Evolutionary conservation across 2,329 filamentous ascomycete genomes (phyloP).

Genomic region (Sphaerulina vaccinii): DNA sequence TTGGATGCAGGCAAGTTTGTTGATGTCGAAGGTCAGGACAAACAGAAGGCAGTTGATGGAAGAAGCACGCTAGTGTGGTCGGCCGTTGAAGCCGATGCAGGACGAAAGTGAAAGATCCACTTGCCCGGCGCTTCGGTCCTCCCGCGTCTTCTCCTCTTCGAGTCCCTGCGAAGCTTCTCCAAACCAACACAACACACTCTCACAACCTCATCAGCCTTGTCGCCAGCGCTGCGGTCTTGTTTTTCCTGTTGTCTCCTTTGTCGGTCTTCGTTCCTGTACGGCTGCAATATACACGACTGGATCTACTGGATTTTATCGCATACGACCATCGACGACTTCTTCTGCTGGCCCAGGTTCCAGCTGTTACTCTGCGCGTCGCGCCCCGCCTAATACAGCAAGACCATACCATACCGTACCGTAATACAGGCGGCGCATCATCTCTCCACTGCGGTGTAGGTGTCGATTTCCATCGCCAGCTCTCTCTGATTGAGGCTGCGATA

Average conservation of each 20-base stretch:
- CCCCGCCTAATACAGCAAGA: background rate
- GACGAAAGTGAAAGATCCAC: no score
- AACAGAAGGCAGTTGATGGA: no score
- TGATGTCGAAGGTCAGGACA: no score
- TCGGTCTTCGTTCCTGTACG: slow-evolving; percentile 10
- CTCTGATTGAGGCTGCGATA: background rate
- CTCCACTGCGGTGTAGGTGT: slow-evolving; percentile 12
- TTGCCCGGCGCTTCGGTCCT: no score
- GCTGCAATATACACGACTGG: slow-evolving; percentile 2
- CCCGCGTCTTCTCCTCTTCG: no score
- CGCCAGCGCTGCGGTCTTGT: background rate
- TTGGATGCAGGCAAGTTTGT: no score
- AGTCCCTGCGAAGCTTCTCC: no score
- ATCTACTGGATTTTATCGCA: background rate
- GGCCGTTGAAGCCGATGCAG: no score
- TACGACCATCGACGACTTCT: background rate
- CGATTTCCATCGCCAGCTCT: slow-evolving; percentile 4
- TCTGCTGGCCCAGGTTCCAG: background rate
- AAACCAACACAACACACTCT: background rate
- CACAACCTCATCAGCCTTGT: background rate
- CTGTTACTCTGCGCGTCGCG: background rate
- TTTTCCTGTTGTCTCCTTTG: slow-evolving; percentile 15
- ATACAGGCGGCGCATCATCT: slow-evolving; percentile 2
- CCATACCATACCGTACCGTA: background rate
- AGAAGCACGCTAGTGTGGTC: no score